Conservation (phyloP, 495 filamentous ascomycete genomes). For the Penicillium atrosanguineum region DNA sequence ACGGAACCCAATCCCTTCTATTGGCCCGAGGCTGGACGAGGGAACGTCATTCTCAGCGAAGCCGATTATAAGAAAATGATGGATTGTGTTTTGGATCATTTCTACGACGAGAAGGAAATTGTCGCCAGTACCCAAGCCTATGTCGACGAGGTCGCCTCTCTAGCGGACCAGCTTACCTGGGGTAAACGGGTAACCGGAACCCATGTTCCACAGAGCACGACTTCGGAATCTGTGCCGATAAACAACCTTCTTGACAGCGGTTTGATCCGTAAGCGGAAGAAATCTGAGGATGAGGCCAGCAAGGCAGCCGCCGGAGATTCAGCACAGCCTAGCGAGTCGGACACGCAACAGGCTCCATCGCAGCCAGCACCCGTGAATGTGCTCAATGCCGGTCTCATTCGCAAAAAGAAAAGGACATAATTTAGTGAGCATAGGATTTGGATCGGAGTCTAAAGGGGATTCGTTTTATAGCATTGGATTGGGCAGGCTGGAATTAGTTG, state of each 20-base stretch:
- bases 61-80: constrained; percentile 73
- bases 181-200: constrained; percentile 54
- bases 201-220: constrained; percentile 17
- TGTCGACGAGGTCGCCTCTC: constrained; percentile 58
- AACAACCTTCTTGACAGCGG: constrained; percentile 40
- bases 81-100: constrained; percentile 79
- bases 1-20: constrained; percentile 55
- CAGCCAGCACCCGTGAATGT: constrained; percentile 51
- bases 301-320: constrained; percentile 11
- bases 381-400: constrained; percentile 55
- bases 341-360: constrained; percentile 25
- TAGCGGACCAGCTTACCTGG: constrained; percentile 54
- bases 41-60: constrained; percentile 66
- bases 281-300: constrained; percentile 34
- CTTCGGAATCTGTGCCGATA: constrained; percentile 31
- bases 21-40: constrained; percentile 67
- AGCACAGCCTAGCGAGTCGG: constrained; percentile 13
- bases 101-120: constrained; percentile 68
- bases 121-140: constrained; percentile 68
- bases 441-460: constrained; percentile 1
- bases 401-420: constrained; percentile 63
- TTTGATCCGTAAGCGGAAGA: constrained; percentile 54
- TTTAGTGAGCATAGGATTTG: background rate
- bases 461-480: background rate
- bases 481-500: background rate